Evolutionary conservation across 306 rosid genomes (phyloP).

Genomic region (Cucurbita pepo): DNA sequence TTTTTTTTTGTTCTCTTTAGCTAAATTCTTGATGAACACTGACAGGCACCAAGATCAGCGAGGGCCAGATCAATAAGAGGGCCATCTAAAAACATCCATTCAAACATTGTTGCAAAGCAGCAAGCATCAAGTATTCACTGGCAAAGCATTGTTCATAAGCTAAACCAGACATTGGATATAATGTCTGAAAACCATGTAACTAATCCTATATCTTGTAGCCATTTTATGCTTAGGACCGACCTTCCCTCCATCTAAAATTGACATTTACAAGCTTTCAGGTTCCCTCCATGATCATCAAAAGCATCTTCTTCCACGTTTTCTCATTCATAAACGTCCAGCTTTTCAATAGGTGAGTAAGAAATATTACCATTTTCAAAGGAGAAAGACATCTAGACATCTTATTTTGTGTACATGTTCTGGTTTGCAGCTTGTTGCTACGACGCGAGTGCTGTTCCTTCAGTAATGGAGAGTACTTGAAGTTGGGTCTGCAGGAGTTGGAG

Average conservation of each 20-base stretch:
- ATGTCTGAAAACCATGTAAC: conserved; percentile 52
- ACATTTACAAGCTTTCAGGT: conserved; percentile 34
- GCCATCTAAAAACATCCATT: conserved; percentile 62
- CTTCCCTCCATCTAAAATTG: background rate
- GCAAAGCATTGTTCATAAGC: conserved; percentile 69
- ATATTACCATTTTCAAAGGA: background rate
- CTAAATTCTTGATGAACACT: conserved; percentile 5
- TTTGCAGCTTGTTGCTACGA: conserved; percentile 59
- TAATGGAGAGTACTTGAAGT: conserved; percentile 77
- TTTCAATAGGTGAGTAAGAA: conserved; percentile 48
- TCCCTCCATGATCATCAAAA: conserved; percentile 55
- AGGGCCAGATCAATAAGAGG: conserved; percentile 57
- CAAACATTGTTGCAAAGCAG: conserved; percentile 66
- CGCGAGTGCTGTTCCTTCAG: conserved; percentile 89
- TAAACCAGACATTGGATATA: conserved; percentile 39
- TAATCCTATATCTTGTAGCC: background rate
- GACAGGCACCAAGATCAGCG: conserved; percentile 70
- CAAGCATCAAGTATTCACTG: conserved; percentile 69
- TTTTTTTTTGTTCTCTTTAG: background rate
- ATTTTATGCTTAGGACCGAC: background rate
- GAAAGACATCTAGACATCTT: background rate
- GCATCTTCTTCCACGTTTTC: conserved; percentile 66
- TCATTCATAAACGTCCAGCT: conserved; percentile 84
- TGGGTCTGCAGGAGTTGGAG: conserved; percentile 70
- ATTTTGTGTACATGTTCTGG: background rate